Evolutionary conservation across 2,329 filamentous ascomycete species (phyloP).

Genomic region (Sclerotinia spermophila): DNA sequence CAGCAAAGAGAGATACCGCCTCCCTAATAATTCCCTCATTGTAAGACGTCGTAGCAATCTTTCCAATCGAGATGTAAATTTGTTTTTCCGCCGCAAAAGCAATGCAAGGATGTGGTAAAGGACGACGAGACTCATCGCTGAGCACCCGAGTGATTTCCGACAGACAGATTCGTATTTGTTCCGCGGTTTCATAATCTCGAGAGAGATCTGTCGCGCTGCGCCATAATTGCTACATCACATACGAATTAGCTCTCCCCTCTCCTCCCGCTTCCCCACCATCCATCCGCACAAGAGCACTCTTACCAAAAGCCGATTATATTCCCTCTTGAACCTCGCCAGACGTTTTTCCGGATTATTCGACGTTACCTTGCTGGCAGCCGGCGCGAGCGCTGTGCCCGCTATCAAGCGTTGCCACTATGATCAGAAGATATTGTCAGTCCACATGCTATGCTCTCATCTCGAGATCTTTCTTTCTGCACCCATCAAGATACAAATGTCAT

Average conservation of each 20-base stretch:
- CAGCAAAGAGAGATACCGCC: constrained; percentile 81
- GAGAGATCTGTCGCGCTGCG: constrained; percentile 58
- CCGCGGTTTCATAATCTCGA: constrained; percentile 57
- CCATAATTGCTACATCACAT: constrained; percentile 51
- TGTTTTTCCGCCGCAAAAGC: constrained; percentile 81
- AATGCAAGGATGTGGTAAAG: constrained; percentile 87
- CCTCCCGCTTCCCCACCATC: not conserved
- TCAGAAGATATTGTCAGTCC: constrained; percentile 21
- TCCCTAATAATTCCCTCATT: constrained; percentile 84
- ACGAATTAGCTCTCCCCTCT: not conserved
- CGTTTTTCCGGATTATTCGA: constrained; percentile 61
- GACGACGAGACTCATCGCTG: constrained; percentile 82
- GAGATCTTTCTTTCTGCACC: not conserved
- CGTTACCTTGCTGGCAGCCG: constrained; percentile 54
- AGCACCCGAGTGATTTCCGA: constrained; percentile 68
- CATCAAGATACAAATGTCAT: not conserved
- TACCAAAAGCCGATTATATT: constrained; percentile 61
- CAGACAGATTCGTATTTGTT: constrained; percentile 58
- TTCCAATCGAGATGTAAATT: constrained; percentile 83
- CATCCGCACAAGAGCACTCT: constrained; percentile 26
- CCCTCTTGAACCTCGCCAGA: constrained; percentile 63
- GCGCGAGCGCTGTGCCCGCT: constrained; percentile 56
- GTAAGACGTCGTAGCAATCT: constrained; percentile 80
- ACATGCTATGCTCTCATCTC: not conserved
- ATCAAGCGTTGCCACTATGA: constrained; percentile 63